phyloP scores from a whole-genome alignment of 352 stramenopile species.

The Saprolegnia diclina region DNA sequence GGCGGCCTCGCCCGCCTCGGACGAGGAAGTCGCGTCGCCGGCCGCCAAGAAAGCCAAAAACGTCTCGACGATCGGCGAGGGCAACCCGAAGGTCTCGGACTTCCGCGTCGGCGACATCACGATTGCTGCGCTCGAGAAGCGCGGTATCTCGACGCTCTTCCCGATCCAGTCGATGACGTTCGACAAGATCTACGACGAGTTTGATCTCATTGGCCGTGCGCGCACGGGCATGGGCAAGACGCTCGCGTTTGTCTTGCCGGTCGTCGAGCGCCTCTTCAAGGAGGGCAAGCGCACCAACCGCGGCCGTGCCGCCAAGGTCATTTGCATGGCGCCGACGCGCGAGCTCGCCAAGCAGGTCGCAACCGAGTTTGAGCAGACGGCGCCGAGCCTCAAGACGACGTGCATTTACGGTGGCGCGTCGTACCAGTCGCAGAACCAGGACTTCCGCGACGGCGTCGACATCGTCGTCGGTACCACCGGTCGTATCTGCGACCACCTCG shows the following conservation, averaged over 20 bases:
- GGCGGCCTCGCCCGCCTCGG: constrained; percentile 35
- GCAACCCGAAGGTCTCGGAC: constrained; percentile 63
- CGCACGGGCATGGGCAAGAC: constrained; percentile 99
- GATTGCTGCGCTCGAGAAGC: constrained; percentile 53
- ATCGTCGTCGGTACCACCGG: constrained; percentile 92
- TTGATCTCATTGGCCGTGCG: constrained; percentile 96
- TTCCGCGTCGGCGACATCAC: constrained; percentile 67
- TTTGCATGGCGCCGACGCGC: constrained; percentile 96
- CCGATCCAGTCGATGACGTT: constrained; percentile 94
- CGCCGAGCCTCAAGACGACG: constrained; percentile 71
- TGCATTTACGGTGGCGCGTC: constrained; percentile 90
- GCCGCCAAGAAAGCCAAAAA: constrained; percentile 32
- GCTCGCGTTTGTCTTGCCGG: constrained; percentile 95
- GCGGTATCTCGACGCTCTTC: constrained; percentile 85
- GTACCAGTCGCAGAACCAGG: constrained; percentile 85
- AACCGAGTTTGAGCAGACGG: constrained; percentile 80
- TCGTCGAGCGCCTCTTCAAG: constrained; percentile 88
- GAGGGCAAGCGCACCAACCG: constrained; percentile 56
- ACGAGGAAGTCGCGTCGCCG: constrained; percentile 29
- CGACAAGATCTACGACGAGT: constrained; percentile 90
- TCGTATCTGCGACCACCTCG: constrained; percentile 91
- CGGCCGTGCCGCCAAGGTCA: constrained; percentile 81
- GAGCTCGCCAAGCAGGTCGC: constrained; percentile 97
- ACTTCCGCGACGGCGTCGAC: constrained; percentile 84
- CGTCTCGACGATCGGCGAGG: constrained; percentile 38